phyloP scores from a whole-genome alignment of 176 grass and related monocot genomes.

The Zoysia japonica region DNA sequence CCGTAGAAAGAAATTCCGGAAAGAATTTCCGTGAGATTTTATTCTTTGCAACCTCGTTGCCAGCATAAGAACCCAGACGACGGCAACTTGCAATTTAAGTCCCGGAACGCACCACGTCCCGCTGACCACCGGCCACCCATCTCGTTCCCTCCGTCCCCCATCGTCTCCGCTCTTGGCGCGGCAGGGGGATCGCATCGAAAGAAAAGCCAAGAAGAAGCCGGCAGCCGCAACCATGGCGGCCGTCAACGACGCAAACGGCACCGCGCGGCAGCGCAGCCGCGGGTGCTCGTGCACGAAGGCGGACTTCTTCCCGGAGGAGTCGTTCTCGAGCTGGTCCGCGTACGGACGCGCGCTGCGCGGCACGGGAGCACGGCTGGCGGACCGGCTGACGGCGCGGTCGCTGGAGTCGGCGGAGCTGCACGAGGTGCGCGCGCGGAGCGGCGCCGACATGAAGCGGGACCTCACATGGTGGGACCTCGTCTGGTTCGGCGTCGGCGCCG shows the following conservation, averaged over 20 bases:
- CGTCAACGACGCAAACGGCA: slow-evolving; percentile 24
- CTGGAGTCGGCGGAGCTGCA: slow-evolving; percentile 65
- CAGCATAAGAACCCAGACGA: neutral
- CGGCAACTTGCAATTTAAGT: neutral
- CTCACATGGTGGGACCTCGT: slow-evolving; percentile 85
- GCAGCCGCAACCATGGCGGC: slow-evolving; percentile 25
- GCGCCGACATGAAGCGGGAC: slow-evolving; percentile 75
- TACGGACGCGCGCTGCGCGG: slow-evolving; percentile 64
- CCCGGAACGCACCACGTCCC: neutral
- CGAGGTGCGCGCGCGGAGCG: slow-evolving; percentile 71
- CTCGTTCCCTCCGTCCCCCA: neutral
- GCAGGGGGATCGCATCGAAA: neutral
- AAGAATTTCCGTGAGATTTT: neutral
- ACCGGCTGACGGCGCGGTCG: slow-evolving; percentile 66
- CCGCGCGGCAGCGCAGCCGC: slow-evolving; percentile 23
- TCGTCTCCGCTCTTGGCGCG: neutral
- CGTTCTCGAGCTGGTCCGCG: slow-evolving; percentile 75
- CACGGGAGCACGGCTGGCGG: slow-evolving; percentile 53
- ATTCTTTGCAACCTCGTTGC: neutral
- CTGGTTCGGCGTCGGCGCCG: slow-evolving; percentile 81
- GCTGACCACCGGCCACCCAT: neutral
- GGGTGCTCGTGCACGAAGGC: slow-evolving; percentile 52
- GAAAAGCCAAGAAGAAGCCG: neutral
- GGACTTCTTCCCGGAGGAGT: slow-evolving; percentile 85
- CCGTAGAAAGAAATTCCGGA: neutral